Evolutionary conservation across 169 alveolate genomes (phyloP).

Genomic region (Toxoplasma gondii): DNA sequence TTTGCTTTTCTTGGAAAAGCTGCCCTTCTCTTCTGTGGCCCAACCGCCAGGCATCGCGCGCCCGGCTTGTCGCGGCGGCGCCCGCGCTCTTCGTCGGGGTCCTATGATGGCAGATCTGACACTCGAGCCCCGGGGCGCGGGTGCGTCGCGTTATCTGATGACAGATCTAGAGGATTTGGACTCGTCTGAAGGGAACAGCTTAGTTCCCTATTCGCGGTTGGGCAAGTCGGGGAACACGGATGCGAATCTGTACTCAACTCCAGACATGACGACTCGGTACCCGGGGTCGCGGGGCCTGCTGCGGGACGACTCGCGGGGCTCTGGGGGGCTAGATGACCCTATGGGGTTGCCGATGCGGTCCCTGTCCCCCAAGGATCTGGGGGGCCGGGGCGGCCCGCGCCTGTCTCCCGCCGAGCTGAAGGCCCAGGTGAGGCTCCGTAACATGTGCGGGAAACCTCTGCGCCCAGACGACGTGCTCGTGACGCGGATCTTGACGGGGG

Average conservation of each 20-base stretch:
- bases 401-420: background rate
- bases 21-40: background rate
- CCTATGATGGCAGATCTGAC: background rate
- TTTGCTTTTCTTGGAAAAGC: background rate
- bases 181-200: background rate
- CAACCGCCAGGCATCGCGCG: background rate
- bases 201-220: background rate
- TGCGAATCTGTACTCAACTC: background rate
- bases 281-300: background rate
- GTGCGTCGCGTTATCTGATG: background rate
- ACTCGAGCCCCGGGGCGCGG: background rate
- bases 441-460: slow-evolving; percentile 21
- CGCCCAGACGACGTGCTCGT: slow-evolving; percentile 48
- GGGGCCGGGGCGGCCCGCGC: background rate
- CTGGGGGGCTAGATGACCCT: background rate
- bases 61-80: background rate
- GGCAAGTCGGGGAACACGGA: background rate
- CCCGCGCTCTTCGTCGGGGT: no score
- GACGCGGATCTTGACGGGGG: slow-evolving; percentile 45
- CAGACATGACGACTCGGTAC: background rate
- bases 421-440: background rate
- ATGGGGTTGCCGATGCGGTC: background rate
- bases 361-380: background rate
- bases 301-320: background rate
- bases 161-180: background rate